Evolutionary conservation across 1,139 yeast genomes (phyloP).

Genomic region (Geotrichum restrictum): DNA sequence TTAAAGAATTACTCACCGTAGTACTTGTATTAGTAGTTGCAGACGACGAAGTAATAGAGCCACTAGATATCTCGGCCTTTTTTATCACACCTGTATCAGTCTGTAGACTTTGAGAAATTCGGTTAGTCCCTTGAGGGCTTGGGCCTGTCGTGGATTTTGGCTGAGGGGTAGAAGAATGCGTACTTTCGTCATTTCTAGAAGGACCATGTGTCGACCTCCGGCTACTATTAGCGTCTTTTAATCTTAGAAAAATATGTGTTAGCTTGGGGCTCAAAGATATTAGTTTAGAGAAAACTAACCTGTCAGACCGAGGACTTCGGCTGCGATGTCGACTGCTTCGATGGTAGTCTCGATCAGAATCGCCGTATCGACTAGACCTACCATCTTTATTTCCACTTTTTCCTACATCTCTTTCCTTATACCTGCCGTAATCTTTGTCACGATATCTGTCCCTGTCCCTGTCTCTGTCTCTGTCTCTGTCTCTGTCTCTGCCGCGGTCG

Average conservation of each 20-base stretch:
- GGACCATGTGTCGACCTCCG: slow-evolving; percentile 30
- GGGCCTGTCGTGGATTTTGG: slow-evolving; percentile 4
- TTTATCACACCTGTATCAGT: background rate
- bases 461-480: slow-evolving; percentile 22
- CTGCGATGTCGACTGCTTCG: slow-evolving; percentile 7
- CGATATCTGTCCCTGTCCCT: slow-evolving; percentile 14
- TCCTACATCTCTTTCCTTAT: slow-evolving; percentile 20
- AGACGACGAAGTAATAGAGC: background rate
- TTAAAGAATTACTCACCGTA: background rate
- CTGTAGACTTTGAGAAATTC: slow-evolving; percentile 1
- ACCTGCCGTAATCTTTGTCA: slow-evolving; percentile 2
- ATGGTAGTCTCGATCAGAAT: slow-evolving; percentile 5
- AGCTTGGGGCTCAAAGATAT: background rate
- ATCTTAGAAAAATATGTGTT: background rate
- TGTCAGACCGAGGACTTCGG: slow-evolving; percentile 9
- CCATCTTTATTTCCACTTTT: slow-evolving; percentile 10
- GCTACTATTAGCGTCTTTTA: slow-evolving; percentile 5
- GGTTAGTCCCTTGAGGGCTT: slow-evolving; percentile 5
- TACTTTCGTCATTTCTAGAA: slow-evolving; percentile 19
- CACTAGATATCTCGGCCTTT: background rate
- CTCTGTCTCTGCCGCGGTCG: slow-evolving; percentile 7
- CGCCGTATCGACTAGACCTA: background rate
- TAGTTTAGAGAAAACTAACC: slow-evolving; percentile 2
- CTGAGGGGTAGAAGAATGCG: background rate
- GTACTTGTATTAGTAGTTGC: slow-evolving; percentile 1